These are phyloP conservation scores for Russula compacta DNA, from an alignment of 768 basidiomycete genomes.

Conservation along the genomic window DNA sequence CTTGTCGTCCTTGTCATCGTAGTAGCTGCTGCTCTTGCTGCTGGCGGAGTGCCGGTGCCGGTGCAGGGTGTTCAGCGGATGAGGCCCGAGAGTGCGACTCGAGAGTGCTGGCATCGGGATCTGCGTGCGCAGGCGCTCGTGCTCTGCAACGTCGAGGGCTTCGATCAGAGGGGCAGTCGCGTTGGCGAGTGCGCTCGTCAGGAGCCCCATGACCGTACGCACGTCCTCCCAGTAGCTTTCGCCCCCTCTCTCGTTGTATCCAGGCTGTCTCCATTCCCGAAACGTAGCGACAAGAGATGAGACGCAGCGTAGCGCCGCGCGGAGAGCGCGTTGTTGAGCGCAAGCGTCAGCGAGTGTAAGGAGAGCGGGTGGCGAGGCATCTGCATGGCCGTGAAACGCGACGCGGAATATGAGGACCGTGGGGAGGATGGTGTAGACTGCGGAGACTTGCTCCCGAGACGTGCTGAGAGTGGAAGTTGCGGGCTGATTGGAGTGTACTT, in stretches of 20 bases:
- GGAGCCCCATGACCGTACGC: slow-evolving; percentile 58
- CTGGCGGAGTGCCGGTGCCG: background rate
- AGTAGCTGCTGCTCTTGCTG: background rate
- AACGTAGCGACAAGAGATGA: slow-evolving; percentile 71
- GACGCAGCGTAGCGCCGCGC: slow-evolving; percentile 73
- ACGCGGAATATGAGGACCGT: slow-evolving; percentile 28
- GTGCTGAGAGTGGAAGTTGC: slow-evolving; percentile 14
- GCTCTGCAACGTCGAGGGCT: slow-evolving; percentile 53
- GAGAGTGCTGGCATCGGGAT: slow-evolving; percentile 31
- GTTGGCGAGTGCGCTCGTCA: slow-evolving; percentile 61
- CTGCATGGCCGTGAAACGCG: slow-evolving; percentile 57
- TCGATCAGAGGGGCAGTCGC: slow-evolving; percentile 52
- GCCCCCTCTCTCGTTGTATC: slow-evolving; percentile 22
- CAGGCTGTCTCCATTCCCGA: slow-evolving; percentile 29
- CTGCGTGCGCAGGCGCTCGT: slow-evolving; percentile 41
- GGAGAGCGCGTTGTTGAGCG: slow-evolving; percentile 57
- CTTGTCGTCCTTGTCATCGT: background rate
- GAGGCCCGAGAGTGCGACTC: slow-evolving; percentile 3
- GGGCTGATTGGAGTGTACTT: slow-evolving; percentile 12
- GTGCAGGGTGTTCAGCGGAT: background rate
- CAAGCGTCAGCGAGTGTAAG: slow-evolving; percentile 48
- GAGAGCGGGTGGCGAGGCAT: slow-evolving; percentile 57
- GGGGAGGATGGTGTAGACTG: slow-evolving; percentile 16
- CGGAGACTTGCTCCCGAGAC: slow-evolving; percentile 14
- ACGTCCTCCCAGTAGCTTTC: slow-evolving; percentile 80